Evolutionary conservation across 2,329 filamentous ascomycete genomes (phyloP), one percentile per base, ranked within the genome.

Genomic region (Ceratocystis eucalypticola): DNA sequence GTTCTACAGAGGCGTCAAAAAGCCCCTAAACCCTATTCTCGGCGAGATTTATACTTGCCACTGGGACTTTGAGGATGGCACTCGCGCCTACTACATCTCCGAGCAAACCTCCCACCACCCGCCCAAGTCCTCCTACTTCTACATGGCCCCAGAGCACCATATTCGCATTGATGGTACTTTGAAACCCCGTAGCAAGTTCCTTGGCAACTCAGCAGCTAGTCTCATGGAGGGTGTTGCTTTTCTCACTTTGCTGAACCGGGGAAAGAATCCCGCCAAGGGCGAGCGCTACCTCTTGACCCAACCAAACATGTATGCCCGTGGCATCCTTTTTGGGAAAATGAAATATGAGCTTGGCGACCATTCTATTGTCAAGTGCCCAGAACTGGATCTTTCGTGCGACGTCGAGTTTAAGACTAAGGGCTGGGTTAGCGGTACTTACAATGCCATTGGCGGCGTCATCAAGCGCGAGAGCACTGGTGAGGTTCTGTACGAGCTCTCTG

Each of bases 361-460:
- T 78, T 96, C 92, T 74, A 90, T 91, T 71, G 89, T 99, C 22
- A 84, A 87, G 70, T 97, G 94, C 75, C 91, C 93, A 0, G 93
- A 97, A 74, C 83, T 91, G 20, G 87, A 91, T 67, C 80, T 99
- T 20, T 83, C 86, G 30, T 93, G 91, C 68, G 93, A 99, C 74
- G 86, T 99, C 69, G 94, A 99, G 70, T 99, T 99, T 82, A 97
- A 97, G 79, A 95, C 91, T 64, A 97, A 97, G 77, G 94, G 94
- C 4, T 99, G 95, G 83, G 93, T 99, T 70, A 88, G 91, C 64
- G 94, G 94, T 6, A 94, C 89, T 1, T 99, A 99, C 77, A 96
- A 99, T 73, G 91, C 91, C 46, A 96, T 99, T 72, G 91, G 91
- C 7, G 94, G 94, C 7, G 86, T 81, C 50, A 96, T 99, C 77